These are phyloP conservation scores for Phytophthora kernoviae DNA, from an alignment of 352 stramenopile species.

Conservation along the genomic window DNA sequence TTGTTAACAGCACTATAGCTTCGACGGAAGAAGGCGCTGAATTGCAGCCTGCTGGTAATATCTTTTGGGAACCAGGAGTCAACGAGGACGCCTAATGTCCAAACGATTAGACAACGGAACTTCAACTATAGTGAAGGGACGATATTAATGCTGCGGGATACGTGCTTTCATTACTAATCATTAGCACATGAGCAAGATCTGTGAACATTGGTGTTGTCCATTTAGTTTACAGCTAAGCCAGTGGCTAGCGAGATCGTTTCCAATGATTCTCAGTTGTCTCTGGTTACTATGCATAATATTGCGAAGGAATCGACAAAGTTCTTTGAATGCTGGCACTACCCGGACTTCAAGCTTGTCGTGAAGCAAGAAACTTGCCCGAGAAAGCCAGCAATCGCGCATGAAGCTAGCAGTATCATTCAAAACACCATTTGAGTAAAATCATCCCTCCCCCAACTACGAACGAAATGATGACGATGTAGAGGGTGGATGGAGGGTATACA, in stretches of 20 bases:
- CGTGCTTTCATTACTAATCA: too few species aligned
- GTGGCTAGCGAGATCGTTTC: not conserved
- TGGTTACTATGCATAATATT: too few species aligned
- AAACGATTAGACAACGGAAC: constrained; percentile 26
- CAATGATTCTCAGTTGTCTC: too few species aligned
- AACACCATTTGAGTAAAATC: constrained; percentile 12
- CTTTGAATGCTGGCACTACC: too few species aligned
- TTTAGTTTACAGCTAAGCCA: constrained; percentile 3
- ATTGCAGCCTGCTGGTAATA: constrained; percentile 27
- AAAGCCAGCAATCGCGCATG: not conserved
- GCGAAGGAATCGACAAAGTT: not conserved
- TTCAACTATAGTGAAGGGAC: constrained; percentile 13
- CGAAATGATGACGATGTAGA: constrained; percentile 20
- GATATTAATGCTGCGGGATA: constrained; percentile 19
- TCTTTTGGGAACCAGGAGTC: constrained; percentile 18
- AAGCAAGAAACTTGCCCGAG: not conserved
- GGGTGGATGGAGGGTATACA: constrained; percentile 32
- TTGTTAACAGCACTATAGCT: constrained; percentile 16
- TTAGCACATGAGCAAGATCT: too few species aligned
- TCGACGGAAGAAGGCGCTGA: constrained; percentile 13
- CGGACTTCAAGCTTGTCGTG: not conserved
- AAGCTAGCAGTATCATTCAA: constrained; percentile 15
- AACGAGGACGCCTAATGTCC: constrained; percentile 18
- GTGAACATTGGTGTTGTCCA: constrained; percentile 13
- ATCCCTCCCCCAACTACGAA: not conserved